Base-by-base conservation (phyloP, 306 rosid genomes). In the Coriaria nepalensis region DNA sequence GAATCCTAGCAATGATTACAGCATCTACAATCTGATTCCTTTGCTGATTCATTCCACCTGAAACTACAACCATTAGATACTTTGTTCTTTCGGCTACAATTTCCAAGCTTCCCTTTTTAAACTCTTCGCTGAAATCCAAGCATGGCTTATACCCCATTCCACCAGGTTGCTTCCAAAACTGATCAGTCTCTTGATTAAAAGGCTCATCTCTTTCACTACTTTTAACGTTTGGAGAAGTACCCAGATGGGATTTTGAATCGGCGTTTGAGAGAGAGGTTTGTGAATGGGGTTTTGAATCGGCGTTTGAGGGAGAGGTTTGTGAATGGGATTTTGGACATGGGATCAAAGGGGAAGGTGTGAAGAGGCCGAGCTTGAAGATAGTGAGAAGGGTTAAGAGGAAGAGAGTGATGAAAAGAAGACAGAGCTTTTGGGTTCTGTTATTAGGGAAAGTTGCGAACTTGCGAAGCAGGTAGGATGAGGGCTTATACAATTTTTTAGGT, bases 11-110 rank as follows among this genome's bases (percentile, higher is more conserved):
- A 68, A 90, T 85, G 7, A 90, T 85, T 46, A 90, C 98, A 37
- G 98, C 98, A 67, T 90, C 98, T 14, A 90, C 98, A 65, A 90
- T 90, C 66, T 90, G 98, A 68, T 85, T 90, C 75, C 96, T 81
- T 48, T 90, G 98, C 60, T 90, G 98, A 75, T 90, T 90, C 87
- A 90, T 56, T n/a, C 98, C 98, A 2, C 98, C 98, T 13, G 92
- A 78, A 62, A 85, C 94, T 32, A 90, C 98, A 43, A 85, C 96
- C 79, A 90, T 59, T 3, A 90, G 69, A 14, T 77, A 82, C 69
- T 75, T 90, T 12, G 70, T 79, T 66, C 85, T 77, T 20, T 75
- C 62, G 44, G 37, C 71, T 5, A 90, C 55, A 54, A 72, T 35
- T 54, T 66, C 74, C 9, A 49, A 65, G 63, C 76, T 90, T 10